Base-by-base conservation (phyloP, 345 rosid genomes). In the Moringa oleifera region DNA sequence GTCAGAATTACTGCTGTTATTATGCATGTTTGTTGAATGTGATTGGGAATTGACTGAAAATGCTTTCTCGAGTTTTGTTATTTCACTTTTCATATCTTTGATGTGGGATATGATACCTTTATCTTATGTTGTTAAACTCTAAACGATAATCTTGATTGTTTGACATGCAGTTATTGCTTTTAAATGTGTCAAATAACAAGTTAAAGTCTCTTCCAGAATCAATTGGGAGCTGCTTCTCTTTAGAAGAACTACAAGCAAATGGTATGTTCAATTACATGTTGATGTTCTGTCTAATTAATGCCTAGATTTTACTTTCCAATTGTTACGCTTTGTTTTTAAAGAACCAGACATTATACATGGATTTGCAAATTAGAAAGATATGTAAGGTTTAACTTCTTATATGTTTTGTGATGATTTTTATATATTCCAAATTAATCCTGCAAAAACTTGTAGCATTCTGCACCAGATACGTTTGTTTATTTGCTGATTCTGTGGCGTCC, bases 151-250 rank as follows among this genome's bases (percentile, higher is more conserved):
- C 11, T 55, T 59, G 57, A 46, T 58, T 64, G 46, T 63, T 69
- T 73, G 65, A 25, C 23, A 57, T 83, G 91, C 94, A 93, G 98
- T 70, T 93, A 69, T 74, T 83, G 47, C 83, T 93, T 64, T 71
- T 93, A 75, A 90, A 90, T 84, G 85, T 93, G 57, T 93, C 98
- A 59, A 84, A 72, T 74, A 90, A 93, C 80, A 84, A 85, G 72
- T 71, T 93, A 75, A 93, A 81, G 79, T 78, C 84, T 64, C 88
- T 93, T 70, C 97, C 98, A n/a, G 96, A 90, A 72, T 90, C 98
- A 67, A 79, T 93, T 63, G 98, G 98, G 68, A 90, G 91, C 73
- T 93, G 97, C 79, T 84, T 80, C 74, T 81, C 98, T 59, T 78
- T 93, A 77, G 98, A 93, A 85, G 98, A 90, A 78, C 49, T 93